Evolutionary conservation across 2,329 filamentous ascomycete genomes (phyloP).

Genomic region (Exserohilum turcica): DNA sequence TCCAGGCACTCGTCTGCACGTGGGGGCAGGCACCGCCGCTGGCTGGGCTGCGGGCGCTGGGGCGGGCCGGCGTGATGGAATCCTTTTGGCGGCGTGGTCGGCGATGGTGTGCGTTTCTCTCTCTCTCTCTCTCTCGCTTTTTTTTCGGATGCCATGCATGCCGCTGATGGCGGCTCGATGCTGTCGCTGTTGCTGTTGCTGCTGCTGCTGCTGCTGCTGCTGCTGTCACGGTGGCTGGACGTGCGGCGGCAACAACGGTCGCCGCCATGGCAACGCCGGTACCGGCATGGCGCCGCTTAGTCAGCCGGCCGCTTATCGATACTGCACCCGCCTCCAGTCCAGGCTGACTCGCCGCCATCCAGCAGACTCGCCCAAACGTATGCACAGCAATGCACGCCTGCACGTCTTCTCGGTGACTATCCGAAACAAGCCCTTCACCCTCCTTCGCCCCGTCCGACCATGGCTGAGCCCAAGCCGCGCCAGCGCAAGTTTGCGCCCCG

Average conservation of each 20-base stretch:
- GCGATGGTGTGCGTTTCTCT: neutral
- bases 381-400: constrained; percentile 15
- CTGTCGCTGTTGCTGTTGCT: no score
- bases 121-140: neutral
- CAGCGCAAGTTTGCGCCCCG: constrained; percentile 46
- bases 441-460: constrained; percentile 22
- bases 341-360: constrained; percentile 13
- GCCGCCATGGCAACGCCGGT: neutral
- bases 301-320: constrained; percentile 12
- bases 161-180: no score
- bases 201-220: neutral
- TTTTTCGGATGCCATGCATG: neutral
- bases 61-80: neutral
- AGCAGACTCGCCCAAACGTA: constrained; percentile 7
- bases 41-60: constrained; percentile 2
- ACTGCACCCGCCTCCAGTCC: constrained; percentile 2
- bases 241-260: neutral
- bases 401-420: constrained; percentile 19
- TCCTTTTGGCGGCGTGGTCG: constrained; percentile 2
- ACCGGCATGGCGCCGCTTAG: constrained; percentile 6
- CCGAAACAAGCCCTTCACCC: constrained; percentile 4
- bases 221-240: neutral
- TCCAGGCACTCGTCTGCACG: constrained; percentile 7
- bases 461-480: constrained; percentile 40
- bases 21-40: constrained; percentile 7